These are phyloP conservation scores for Stephania yunnanensis DNA, from an alignment of 164 flowering plant species.

Conservation along the genomic window DNA sequence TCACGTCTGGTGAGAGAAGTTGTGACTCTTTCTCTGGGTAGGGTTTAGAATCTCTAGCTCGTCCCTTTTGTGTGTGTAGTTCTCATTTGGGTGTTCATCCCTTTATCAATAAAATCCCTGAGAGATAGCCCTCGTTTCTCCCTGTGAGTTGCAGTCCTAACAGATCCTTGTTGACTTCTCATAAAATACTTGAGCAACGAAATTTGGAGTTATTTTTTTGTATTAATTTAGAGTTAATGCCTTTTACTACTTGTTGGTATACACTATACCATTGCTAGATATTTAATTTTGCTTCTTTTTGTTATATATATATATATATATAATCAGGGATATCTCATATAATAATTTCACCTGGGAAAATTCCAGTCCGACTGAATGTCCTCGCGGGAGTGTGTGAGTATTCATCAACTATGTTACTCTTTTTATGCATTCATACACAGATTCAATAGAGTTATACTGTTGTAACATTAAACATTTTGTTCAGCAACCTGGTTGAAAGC, in stretches of 20 bases:
- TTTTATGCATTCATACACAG: too few relatives aligned
- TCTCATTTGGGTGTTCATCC: too few relatives aligned
- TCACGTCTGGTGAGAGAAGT: too few relatives aligned
- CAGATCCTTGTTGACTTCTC: not conserved
- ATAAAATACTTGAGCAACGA: not conserved
- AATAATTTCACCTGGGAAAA: constrained; percentile 64
- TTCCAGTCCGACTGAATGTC: constrained; percentile 47
- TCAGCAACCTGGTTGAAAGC: constrained; percentile 73
- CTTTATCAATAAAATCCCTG: too few relatives aligned
- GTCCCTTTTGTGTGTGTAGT: too few relatives aligned
- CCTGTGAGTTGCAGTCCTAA: too few relatives aligned
- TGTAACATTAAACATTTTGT: constrained; percentile 9
- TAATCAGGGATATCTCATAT: constrained; percentile 57
- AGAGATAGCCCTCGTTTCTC: too few relatives aligned
- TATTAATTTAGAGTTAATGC: not conserved
- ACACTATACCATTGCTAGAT: not conserved
- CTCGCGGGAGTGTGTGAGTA: constrained; percentile 61
- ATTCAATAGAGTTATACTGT: too few relatives aligned
- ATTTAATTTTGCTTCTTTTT: not conserved
- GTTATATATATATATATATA: not conserved
- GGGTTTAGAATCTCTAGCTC: too few relatives aligned
- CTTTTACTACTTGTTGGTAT: not conserved
- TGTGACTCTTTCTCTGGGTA: too few relatives aligned
- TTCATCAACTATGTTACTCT: not conserved
- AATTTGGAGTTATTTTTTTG: not conserved